These are phyloP conservation scores for Phytopythium montanum DNA, from an alignment of 352 stramenopile genomes.

Conservation along the genomic window DNA sequence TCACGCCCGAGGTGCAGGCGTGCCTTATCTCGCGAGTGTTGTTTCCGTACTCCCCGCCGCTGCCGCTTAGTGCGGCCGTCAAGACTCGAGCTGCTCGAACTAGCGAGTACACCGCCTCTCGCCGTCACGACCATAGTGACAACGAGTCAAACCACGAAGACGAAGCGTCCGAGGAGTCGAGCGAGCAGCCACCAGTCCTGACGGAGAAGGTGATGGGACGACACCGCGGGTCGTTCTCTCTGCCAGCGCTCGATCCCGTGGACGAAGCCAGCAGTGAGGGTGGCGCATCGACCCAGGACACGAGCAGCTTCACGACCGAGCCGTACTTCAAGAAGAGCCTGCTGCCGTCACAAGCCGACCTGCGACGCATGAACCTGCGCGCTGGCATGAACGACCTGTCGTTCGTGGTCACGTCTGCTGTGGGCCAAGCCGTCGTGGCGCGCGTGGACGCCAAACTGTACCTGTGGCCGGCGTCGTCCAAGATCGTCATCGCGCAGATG, in stretches of 20 bases:
- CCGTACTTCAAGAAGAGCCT: constrained; percentile 62
- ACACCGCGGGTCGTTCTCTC: background rate
- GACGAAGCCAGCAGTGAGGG: constrained; percentile 30
- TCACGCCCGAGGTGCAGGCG: constrained; percentile 54
- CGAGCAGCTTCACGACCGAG: constrained; percentile 28
- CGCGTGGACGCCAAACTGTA: constrained; percentile 60
- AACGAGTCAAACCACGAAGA: background rate
- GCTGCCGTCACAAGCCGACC: constrained; percentile 48
- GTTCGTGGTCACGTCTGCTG: constrained; percentile 40
- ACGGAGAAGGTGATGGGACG: background rate
- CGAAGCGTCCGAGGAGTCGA: background rate
- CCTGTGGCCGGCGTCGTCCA: constrained; percentile 64
- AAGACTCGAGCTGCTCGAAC: background rate
- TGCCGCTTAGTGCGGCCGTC: constrained; percentile 7
- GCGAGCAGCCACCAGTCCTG: background rate
- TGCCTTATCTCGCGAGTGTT: constrained; percentile 61
- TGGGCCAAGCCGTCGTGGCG: constrained; percentile 14
- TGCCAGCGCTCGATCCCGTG: constrained; percentile 15
- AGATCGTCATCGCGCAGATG: constrained; percentile 81
- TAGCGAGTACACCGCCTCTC: background rate
- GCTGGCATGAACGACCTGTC: constrained; percentile 68
- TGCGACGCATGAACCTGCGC: constrained; percentile 51
- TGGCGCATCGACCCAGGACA: constrained; percentile 29
- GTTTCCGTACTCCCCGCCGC: constrained; percentile 56
- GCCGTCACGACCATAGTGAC: background rate